Evolutionary conservation across 2,329 filamentous ascomycete genomes (phyloP), one percentile per base, ranked within the genome.

Genomic region (Paramyrothecium roridum): DNA sequence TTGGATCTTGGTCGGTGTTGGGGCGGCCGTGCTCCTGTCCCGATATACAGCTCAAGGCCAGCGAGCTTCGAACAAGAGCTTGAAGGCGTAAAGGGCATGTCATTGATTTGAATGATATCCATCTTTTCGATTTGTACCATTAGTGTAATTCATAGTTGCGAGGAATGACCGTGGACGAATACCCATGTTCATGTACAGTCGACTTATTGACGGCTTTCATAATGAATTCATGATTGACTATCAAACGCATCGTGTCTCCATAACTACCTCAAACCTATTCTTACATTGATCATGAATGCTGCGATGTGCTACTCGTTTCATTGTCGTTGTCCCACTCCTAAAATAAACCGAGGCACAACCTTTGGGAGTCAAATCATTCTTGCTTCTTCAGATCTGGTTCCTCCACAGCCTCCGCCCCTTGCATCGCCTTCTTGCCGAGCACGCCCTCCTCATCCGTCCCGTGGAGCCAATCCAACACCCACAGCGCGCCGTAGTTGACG

Each of bases 401-500:
- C 20, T 12, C 43, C 2, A 19, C 8, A 16, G 20, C 43, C 3
- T 13, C 17, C 2, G 17, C 43, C 2, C 17, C 8, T 16, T 46
- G 8, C 43, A 46, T 19, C 26, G 26, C 46, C 22, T 22, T 37
- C n/a, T 30, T 37, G 30, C 8, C 26, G 22, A 23, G n/a, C 23
- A 19, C 23, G n/a, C 48, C 21, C 48, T 50, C 57, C 57, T 68
- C 65, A 20, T 67, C 68, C 0, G 81, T 85, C 20, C 78, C 80
- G 65, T 83, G 80, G 12, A 82, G n/a, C 76, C 77, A 82, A 63
- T 85, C 81, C 63, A 84, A 63, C 52, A 79, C 60, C 2, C 79
- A 80, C 58, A 83, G 69, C 0, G 73, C 76, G 1, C 81, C 81
- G 67, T 78, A 84, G 58, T 83, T 76, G 16, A 82, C 67, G 54